Base-by-base conservation (phyloP, 805 yeast species). In the Wickerhamiella alocasiicola region DNA sequence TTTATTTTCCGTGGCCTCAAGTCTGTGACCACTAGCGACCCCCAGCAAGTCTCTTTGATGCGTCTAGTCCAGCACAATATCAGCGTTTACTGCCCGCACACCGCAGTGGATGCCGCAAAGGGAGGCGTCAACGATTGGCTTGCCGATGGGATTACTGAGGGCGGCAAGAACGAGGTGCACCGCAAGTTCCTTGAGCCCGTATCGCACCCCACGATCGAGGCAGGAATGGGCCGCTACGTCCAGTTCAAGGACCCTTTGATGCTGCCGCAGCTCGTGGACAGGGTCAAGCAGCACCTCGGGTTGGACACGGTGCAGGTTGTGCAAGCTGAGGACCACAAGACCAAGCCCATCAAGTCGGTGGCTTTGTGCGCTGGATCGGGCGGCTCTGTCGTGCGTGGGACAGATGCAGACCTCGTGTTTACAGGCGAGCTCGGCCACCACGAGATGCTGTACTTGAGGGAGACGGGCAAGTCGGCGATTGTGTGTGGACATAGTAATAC, bases 281-380 rank as follows among this genome's bases (percentile, higher is more conserved):
- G 66, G 24, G 67, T 78, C 34, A 87, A 85, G 55, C 34, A 39
- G 1, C 61, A 66, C 21, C 60, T 88, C 32, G 65, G 63, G 0
- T 59, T 88, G 41, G 41, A 58, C 0, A 60, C 74, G 46, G 63
- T 87, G 6, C 94, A 82, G 55, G 71, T 83, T 2, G 53, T 64
- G 0, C 56, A 59, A 11, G 52, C 50, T 5, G 49, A 51, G 2
- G 19, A 21, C 5, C 56, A 52, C 6, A 47, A 48, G 30, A 55
- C 43, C 9, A 55, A 31, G 48, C 57, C 42, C 31, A 67, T 84
- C 40, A 59, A 57, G 18, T 68, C 72, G 0, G 64, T 85, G 17
- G 97, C 96, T 0, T 58, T 91, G 12, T 91, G 99, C 60, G 97
- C 98, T 3, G 99, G 99, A 0, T 81, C 95, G 2, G 97, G 98